Evolutionary conservation across 2,329 filamentous ascomycete species (phyloP).

Genomic region (Ascochyta pisi): DNA sequence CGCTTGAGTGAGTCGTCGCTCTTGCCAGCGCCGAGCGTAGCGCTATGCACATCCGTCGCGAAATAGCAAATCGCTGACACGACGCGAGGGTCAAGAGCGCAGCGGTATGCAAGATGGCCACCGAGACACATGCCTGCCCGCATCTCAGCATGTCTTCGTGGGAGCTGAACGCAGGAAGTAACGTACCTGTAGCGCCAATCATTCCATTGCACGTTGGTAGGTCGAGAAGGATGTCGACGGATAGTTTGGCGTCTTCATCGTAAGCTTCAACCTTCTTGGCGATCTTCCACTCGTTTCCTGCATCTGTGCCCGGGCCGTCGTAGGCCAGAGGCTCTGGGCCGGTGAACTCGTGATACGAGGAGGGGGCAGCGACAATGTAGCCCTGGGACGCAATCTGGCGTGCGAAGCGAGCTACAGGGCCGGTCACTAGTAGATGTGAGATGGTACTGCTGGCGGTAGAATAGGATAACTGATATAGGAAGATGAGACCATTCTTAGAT

Average conservation of each 20-base stretch:
- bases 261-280: slow-evolving; percentile 86
- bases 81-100: slow-evolving; percentile 77
- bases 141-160: slow-evolving; percentile 36
- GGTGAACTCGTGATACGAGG: slow-evolving; percentile 92
- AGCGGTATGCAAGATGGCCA: slow-evolving; percentile 80
- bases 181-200: slow-evolving; percentile 56
- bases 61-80: slow-evolving; percentile 85
- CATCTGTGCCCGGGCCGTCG: slow-evolving; percentile 85
- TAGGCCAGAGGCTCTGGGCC: slow-evolving; percentile 84
- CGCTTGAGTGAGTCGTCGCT: slow-evolving; percentile 67
- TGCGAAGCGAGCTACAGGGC: slow-evolving; percentile 86
- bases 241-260: slow-evolving; percentile 65
- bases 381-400: slow-evolving; percentile 91
- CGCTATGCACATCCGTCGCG: slow-evolving; percentile 86
- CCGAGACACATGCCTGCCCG: slow-evolving; percentile 78
- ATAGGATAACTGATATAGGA: neutral
- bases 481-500: neutral
- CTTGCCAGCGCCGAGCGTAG: slow-evolving; percentile 74
- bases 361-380: slow-evolving; percentile 90
- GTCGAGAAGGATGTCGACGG: slow-evolving; percentile 50
- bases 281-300: slow-evolving; percentile 86
- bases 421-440: slow-evolving; percentile 66
- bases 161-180: neutral
- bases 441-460: neutral
- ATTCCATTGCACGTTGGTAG: slow-evolving; percentile 70